Evolutionary conservation across 495 filamentous ascomycete genomes (phyloP).

Genomic region (Lasiosphaeria hispida): DNA sequence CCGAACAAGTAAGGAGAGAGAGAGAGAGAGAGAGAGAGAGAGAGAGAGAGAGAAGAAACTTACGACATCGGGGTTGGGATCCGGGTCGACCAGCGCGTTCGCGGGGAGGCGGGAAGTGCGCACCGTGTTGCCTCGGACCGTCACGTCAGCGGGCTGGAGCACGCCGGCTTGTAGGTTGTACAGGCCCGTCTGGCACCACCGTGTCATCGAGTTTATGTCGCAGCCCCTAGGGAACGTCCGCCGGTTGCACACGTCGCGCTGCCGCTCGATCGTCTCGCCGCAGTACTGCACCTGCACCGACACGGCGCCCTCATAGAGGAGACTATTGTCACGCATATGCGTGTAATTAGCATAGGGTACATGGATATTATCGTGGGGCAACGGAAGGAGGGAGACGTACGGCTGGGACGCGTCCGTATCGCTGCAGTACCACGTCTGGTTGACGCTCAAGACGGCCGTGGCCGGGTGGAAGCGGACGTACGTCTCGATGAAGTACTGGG

Average conservation of each 20-base stretch:
- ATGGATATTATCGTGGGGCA: no score
- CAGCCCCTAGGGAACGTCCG: not conserved
- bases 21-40: no score
- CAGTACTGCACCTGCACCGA: not conserved
- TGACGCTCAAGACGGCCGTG: not conserved
- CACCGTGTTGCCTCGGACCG: not conserved
- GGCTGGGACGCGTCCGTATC: not conserved
- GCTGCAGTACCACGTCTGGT: constrained; percentile 9
- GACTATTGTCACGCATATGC: not conserved
- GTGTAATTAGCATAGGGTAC: no score
- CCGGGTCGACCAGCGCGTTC: not conserved
- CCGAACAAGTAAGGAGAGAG: not conserved
- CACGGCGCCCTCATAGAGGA: not conserved
- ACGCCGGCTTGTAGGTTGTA: not conserved
- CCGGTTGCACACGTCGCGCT: not conserved
- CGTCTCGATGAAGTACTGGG: not conserved
- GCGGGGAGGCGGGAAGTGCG: not conserved
- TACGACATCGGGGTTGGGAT: not conserved
- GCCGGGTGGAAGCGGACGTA: not conserved
- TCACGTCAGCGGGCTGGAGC: not conserved
- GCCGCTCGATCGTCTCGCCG: not conserved
- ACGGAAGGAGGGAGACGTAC: not conserved
- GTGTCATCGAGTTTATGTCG: not conserved
- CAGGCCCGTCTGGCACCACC: not conserved
- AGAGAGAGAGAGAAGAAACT: no score